phyloP scores from a whole-genome alignment of 371 early-diverging fungal genomes.

The Haplosporangium sp. region DNA sequence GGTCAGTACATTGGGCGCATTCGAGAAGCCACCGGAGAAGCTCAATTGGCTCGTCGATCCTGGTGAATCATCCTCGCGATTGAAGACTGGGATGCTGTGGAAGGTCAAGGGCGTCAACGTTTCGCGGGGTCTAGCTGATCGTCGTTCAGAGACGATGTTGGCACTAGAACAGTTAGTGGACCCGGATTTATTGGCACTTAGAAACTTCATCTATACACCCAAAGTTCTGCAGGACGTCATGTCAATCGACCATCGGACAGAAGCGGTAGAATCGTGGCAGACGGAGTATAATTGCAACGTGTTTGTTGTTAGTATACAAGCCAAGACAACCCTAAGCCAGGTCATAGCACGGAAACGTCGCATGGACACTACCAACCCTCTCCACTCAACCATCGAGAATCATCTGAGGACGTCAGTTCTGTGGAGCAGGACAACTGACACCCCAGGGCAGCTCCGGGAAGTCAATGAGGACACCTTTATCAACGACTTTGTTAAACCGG shows the following conservation, averaged over 20 bases:
- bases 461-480: conserved; percentile 22
- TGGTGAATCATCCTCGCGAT: conserved; percentile 15
- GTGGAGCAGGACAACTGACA: conserved; percentile 14
- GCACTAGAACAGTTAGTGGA: conserved; percentile 12
- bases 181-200: conserved; percentile 23
- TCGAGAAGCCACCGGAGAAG: conserved; percentile 15
- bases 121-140: conserved; percentile 24
- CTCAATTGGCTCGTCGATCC: conserved; percentile 17
- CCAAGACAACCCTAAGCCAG: conserved; percentile 10
- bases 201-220: conserved; percentile 25
- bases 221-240: conserved; percentile 18
- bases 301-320: conserved; percentile 6
- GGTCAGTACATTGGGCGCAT: conserved; percentile 18
- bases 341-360: conserved; percentile 2
- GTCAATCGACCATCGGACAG: conserved; percentile 16
- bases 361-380: conserved; percentile 9
- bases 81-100: conserved; percentile 18
- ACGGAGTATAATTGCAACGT: conserved; percentile 1
- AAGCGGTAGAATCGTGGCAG: conserved; percentile 13
- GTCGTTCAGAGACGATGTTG: conserved; percentile 17
- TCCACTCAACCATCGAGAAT: conserved; percentile 11
- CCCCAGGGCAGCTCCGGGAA: conserved; percentile 9
- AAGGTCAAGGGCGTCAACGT: conserved; percentile 13
- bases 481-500: conserved; percentile 27
- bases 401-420: conserved; percentile 14